Conservation (phyloP, 2,329 filamentous ascomycete genomes). For the Curvularia spicifera region DNA sequence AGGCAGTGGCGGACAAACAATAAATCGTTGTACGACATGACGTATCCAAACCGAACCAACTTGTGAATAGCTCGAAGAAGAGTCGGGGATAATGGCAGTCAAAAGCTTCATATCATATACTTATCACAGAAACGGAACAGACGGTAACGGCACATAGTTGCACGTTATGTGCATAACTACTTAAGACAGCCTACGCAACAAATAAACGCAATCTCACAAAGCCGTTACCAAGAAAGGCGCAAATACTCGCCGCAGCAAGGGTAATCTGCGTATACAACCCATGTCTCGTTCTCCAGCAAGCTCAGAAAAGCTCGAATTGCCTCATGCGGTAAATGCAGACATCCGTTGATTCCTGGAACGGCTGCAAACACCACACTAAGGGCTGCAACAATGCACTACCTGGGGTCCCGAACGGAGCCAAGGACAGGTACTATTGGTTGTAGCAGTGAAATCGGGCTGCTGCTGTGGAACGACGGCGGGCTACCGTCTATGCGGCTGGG, state of each 20-base stretch:
- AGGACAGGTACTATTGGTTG: conserved; percentile 1
- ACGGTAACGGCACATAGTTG: no score
- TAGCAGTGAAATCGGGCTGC: conserved; percentile 2
- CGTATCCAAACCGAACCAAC: no score
- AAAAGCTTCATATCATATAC: no score
- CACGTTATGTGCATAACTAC: not conserved
- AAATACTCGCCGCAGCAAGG: not conserved
- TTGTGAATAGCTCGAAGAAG: no score
- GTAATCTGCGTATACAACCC: not conserved
- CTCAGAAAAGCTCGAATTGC: conserved; percentile 18
- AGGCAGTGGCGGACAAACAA: no score
- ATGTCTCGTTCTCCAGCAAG: not conserved
- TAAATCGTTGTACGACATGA: no score
- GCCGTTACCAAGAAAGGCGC: not conserved
- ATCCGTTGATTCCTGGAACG: conserved; percentile 43
- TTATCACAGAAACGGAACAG: no score
- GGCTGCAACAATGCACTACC: conserved; percentile 21
- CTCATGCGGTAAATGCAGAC: conserved; percentile 27
- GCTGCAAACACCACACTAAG: conserved; percentile 40
- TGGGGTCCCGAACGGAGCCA: conserved; percentile 24
- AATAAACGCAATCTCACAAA: not conserved
- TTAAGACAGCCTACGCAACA: not conserved
- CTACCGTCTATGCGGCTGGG: conserved; percentile 13
- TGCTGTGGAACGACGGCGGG: conserved; percentile 12
- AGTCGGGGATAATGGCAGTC: no score